Evolutionary conservation across 2,329 filamentous ascomycete species (phyloP).

Genomic region (Simplicillium aogashimaense): DNA sequence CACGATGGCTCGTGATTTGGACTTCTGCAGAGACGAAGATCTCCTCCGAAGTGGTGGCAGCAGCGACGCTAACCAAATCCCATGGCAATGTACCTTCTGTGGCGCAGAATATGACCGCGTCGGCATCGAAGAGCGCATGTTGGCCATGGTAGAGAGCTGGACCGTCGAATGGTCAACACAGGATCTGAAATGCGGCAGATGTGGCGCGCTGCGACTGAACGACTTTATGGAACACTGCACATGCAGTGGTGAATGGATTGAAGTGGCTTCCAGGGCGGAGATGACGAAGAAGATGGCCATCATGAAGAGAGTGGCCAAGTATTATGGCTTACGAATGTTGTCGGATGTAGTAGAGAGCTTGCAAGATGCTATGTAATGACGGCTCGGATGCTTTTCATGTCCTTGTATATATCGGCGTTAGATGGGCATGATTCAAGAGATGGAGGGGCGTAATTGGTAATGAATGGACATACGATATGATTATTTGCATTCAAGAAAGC

Average conservation of each 20-base stretch:
- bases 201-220: constrained; percentile 68
- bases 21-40: constrained; percentile 84
- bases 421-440: no score
- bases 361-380: constrained; percentile 29
- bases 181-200: constrained; percentile 71
- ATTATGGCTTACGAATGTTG: constrained; percentile 76
- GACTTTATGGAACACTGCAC: constrained; percentile 96
- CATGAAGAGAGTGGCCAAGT: constrained; percentile 63
- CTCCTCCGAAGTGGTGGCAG: constrained; percentile 40
- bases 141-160: constrained; percentile 65
- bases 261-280: constrained; percentile 58
- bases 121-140: constrained; percentile 71
- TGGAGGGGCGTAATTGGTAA: no score
- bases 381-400: not conserved
- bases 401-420: not conserved
- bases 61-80: constrained; percentile 15
- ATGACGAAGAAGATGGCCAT: constrained; percentile 57
- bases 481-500: no score
- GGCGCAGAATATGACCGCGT: constrained; percentile 66
- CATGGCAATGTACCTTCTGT: constrained; percentile 75
- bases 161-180: constrained; percentile 78
- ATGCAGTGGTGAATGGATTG: constrained; percentile 79
- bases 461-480: no score
- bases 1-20: constrained; percentile 78
- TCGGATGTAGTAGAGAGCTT: constrained; percentile 62